Percentiles rank a stretch among this genome's conserved stretches.
Evolutionary conservation across 768 basidiomycete species (phyloP).

Genomic region (Mrakia blollopis): DNA sequence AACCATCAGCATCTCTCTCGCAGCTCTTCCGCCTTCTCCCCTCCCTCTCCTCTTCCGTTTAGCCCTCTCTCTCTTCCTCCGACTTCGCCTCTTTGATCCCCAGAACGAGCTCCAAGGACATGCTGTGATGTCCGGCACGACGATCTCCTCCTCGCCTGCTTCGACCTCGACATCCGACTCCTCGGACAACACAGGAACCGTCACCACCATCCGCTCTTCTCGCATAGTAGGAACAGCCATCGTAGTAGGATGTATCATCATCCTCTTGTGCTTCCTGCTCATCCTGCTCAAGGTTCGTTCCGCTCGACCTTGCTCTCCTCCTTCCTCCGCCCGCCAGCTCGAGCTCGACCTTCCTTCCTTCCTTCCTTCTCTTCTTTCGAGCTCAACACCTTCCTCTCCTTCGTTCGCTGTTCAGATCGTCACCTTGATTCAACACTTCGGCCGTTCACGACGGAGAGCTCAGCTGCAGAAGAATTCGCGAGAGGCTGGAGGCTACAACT

Average conservation of each 20-base stretch:
- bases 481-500: not conserved
- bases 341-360: not conserved
- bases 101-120: too few relatives aligned
- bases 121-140: not conserved
- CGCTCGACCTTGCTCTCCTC: not conserved
- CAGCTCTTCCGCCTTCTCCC: not conserved
- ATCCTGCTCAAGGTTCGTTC: slow-evolving; percentile 6
- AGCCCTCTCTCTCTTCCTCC: too few relatives aligned
- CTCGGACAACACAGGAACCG: not conserved
- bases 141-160: not conserved
- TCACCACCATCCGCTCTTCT: slow-evolving; percentile 8
- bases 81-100: too few relatives aligned
- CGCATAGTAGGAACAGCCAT: not conserved
- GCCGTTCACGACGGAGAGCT: slow-evolving; percentile 5
- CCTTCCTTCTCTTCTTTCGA: not conserved
- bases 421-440: not conserved
- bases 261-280: not conserved
- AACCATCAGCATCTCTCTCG: not conserved
- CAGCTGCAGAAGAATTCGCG: slow-evolving; percentile 3
- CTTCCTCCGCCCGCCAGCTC: not conserved
- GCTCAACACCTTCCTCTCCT: not conserved
- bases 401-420: not conserved
- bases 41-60: too few relatives aligned
- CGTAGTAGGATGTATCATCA: slow-evolving; percentile 9
- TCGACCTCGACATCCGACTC: not conserved